Evolutionary conservation across 129 eudicot species (phyloP).

Genomic region (Solidago caesia): DNA sequence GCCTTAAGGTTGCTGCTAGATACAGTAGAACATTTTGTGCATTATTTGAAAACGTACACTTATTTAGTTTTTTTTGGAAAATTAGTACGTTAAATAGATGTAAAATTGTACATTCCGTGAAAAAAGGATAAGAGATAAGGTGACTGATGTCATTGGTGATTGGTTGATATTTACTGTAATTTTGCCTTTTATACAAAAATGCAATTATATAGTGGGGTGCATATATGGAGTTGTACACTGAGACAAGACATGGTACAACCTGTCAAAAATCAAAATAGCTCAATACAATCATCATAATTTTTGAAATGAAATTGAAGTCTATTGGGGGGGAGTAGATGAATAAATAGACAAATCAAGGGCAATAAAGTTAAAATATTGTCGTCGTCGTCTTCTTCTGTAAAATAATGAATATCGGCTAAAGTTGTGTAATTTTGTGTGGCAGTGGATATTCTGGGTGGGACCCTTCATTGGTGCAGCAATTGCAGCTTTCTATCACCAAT

Average conservation of each 20-base stretch:
- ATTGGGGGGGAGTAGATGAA: background rate
- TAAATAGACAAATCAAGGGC: background rate
- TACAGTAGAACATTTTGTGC: no score
- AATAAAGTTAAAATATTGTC: background rate
- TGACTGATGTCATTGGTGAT: no score
- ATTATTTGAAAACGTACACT: no score
- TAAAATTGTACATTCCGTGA: no score
- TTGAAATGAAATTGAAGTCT: background rate
- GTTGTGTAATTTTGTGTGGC: conserved; percentile 12
- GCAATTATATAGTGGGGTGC: background rate
- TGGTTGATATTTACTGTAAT: no score
- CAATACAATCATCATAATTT: background rate
- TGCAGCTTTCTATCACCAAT: conserved; percentile 92
- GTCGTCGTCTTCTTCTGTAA: background rate
- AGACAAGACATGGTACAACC: background rate
- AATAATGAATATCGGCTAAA: background rate
- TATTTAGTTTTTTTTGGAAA: no score
- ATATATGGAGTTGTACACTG: background rate
- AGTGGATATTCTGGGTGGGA: conserved; percentile 94
- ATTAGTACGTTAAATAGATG: no score
- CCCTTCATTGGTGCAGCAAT: conserved; percentile 83
- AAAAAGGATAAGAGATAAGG: no score
- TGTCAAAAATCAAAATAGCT: background rate
- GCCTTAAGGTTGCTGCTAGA: no score
- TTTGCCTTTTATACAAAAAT: no score